phyloP scores from a whole-genome alignment of 2,329 filamentous ascomycete genomes.

The Talaromyces funiculosus region DNA sequence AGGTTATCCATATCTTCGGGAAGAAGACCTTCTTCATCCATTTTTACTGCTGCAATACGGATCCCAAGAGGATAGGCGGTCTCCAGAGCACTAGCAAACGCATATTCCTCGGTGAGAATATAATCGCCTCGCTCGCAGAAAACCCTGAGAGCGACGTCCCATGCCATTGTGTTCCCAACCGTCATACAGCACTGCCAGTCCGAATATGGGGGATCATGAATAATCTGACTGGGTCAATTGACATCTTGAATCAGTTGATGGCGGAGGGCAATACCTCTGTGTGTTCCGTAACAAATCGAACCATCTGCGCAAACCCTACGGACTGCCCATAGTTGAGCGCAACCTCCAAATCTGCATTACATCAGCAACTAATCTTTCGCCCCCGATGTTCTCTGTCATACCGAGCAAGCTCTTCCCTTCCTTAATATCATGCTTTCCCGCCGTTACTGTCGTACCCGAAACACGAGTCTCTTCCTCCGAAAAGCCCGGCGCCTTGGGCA shows the following conservation, averaged over 20 bases:
- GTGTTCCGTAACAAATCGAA: constrained; percentile 90
- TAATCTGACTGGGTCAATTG: constrained; percentile 45
- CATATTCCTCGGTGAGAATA: constrained; percentile 83
- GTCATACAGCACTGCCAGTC: constrained; percentile 86
- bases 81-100: constrained; percentile 72
- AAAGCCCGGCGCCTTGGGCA: constrained; percentile 65
- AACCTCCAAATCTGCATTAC: constrained; percentile 67
- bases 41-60: constrained; percentile 54
- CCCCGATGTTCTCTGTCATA: background rate
- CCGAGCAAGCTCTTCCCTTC: constrained; percentile 36
- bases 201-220: constrained; percentile 77
- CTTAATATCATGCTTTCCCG: constrained; percentile 78
- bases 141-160: constrained; percentile 80
- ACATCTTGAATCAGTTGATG: background rate
- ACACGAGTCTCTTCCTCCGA: constrained; percentile 61
- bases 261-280: constrained; percentile 55
- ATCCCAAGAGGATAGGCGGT: constrained; percentile 60
- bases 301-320: constrained; percentile 75
- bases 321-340: constrained; percentile 92
- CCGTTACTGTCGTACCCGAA: constrained; percentile 55
- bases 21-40: constrained; percentile 62
- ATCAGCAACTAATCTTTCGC: constrained; percentile 9
- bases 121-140: constrained; percentile 71
- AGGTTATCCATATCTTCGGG: constrained; percentile 58
- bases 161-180: constrained; percentile 76